Evolutionary conservation across 2,329 filamentous ascomycete genomes (phyloP).

Genomic region (Penicillium corylophilum): DNA sequence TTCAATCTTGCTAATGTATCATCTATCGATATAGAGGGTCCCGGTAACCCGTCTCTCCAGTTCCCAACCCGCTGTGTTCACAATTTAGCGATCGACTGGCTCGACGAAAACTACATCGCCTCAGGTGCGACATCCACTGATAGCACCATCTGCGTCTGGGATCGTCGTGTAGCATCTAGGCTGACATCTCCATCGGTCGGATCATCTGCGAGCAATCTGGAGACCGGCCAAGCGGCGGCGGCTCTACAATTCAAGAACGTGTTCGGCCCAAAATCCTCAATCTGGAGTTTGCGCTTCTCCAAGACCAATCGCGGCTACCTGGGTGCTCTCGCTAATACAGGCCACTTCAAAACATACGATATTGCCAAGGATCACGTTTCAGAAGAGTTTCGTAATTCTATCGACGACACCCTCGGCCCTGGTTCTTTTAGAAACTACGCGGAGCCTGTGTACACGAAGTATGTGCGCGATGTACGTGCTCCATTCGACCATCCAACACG

Average conservation of each 20-base stretch:
- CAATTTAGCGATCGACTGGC: conserved; percentile 62
- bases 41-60: conserved; percentile 44
- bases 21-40: conserved; percentile 28
- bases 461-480: conserved; percentile 44
- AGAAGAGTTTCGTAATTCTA: conserved; percentile 39
- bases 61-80: conserved; percentile 61
- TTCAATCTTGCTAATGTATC: background rate
- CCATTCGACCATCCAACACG: conserved; percentile 49
- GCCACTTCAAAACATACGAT: conserved; percentile 59
- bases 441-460: conserved; percentile 47
- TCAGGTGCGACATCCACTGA: conserved; percentile 57
- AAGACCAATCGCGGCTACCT: conserved; percentile 58
- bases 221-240: conserved; percentile 44
- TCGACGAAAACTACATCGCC: conserved; percentile 65
- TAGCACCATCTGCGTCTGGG: conserved; percentile 62
- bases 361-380: conserved; percentile 51
- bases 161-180: conserved; percentile 52
- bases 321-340: conserved; percentile 58
- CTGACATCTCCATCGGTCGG: conserved; percentile 38
- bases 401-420: conserved; percentile 42
- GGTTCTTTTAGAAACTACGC: conserved; percentile 42
- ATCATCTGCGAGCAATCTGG: conserved; percentile 26
- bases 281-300: conserved; percentile 64
- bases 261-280: conserved; percentile 52
- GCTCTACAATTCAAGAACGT: conserved; percentile 59